A percentile compares a stretch with the other conserved stretches of the same genome.
phyloP scores from a whole-genome alignment of 352 stramenopile genomes.

The Hyaloperonospora brassicae region DNA sequence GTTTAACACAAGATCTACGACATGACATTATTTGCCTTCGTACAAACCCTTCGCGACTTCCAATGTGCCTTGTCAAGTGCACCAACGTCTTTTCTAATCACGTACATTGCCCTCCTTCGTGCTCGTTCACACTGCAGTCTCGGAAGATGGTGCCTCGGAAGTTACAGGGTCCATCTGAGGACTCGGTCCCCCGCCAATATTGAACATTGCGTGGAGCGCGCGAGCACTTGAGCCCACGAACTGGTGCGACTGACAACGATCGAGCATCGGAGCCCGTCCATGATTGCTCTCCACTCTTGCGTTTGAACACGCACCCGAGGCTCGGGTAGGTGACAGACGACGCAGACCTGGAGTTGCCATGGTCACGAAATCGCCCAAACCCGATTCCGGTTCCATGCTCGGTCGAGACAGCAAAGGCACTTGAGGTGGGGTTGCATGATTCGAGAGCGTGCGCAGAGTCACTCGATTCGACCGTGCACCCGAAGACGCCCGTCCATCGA shows the following conservation, averaged over 20 bases:
- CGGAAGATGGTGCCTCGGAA: too few relatives aligned
- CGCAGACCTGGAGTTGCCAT: conserved; percentile 7
- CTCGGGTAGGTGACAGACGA: conserved; percentile 2
- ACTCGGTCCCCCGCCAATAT: conserved; percentile 16
- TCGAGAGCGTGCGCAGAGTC: neutral
- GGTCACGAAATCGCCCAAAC: conserved; percentile 22
- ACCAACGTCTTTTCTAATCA: too few relatives aligned
- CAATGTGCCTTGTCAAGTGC: too few relatives aligned
- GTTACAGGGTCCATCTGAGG: conserved; percentile 8
- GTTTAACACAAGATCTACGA: too few relatives aligned
- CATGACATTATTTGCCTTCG: too few relatives aligned
- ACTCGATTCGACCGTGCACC: too few relatives aligned
- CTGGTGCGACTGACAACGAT: conserved; percentile 11
- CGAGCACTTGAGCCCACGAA: conserved; percentile 23
- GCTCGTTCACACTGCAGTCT: too few relatives aligned
- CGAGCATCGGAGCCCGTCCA: conserved; percentile 7
- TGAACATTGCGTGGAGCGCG: conserved; percentile 27
- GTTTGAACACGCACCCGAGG: conserved; percentile 5
- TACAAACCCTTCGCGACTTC: too few relatives aligned
- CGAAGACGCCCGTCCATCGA: too few relatives aligned
- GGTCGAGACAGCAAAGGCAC: conserved; percentile 18
- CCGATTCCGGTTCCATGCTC: conserved; percentile 16
- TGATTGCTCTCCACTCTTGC: conserved; percentile 7
- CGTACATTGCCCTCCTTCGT: too few relatives aligned
- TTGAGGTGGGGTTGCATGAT: conserved; percentile 9